Evolutionary conservation across 306 rosid genomes (phyloP).

Genomic region (Mucuna pruriens): DNA sequence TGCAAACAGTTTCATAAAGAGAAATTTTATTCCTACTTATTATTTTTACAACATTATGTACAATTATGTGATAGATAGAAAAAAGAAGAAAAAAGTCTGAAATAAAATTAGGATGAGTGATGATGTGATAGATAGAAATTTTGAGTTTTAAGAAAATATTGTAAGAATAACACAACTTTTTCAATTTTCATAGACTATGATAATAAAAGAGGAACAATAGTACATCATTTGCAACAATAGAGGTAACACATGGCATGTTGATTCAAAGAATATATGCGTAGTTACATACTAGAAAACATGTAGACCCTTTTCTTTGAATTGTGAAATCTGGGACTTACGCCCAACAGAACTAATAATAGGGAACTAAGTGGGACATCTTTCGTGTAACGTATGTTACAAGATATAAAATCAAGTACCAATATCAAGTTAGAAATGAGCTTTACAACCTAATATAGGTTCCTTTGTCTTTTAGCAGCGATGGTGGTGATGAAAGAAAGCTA

Average conservation of each 20-base stretch:
- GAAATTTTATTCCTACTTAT: background rate
- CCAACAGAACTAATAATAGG: background rate
- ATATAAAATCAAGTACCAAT: background rate
- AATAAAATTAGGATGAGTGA: background rate
- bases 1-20: constrained; percentile 36
- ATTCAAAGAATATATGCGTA: background rate
- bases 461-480: background rate
- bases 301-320: background rate
- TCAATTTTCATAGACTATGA: background rate
- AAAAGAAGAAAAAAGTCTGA: background rate
- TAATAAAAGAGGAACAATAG: background rate
- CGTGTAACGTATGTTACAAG: background rate
- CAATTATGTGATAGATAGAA: background rate
- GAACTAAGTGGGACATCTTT: constrained; percentile 5
- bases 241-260: constrained; percentile 29
- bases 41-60: background rate
- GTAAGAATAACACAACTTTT: background rate
- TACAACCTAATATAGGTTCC: constrained; percentile 9
- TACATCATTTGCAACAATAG: constrained; percentile 6
- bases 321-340: background rate
- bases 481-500: background rate
- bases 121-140: background rate
- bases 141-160: background rate
- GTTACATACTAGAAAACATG: background rate
- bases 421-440: background rate